Conservation (phyloP, 2,329 filamentous ascomycete genomes). For the Talaromyces sp. region DNA sequence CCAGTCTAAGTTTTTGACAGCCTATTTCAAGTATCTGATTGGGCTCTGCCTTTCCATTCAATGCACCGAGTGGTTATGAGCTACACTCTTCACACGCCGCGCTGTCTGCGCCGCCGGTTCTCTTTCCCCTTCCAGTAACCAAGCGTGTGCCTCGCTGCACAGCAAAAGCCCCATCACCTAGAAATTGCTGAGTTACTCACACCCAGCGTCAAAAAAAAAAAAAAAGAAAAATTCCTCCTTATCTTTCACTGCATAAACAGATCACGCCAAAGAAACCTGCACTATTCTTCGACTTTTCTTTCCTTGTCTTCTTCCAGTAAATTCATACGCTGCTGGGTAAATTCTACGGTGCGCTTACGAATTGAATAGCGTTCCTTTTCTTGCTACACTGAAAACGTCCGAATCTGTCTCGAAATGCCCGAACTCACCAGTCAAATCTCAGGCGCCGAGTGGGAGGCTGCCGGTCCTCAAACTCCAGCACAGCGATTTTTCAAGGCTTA, state of each 20-base stretch:
- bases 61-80: background rate
- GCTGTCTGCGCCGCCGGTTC: background rate
- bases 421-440: constrained; percentile 8
- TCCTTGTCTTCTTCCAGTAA: background rate
- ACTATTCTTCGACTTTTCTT: background rate
- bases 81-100: background rate
- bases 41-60: background rate
- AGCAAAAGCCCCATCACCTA: background rate
- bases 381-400: too few species aligned
- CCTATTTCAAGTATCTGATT: background rate
- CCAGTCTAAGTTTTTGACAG: background rate
- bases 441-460: constrained; percentile 2
- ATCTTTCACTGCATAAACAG: background rate
- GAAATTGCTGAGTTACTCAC: background rate
- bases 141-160: background rate
- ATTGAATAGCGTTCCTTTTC: too few species aligned
- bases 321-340: background rate
- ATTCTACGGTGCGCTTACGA: background rate
- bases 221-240: background rate
- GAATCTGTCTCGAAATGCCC: background rate
- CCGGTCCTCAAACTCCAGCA: constrained; percentile 5
- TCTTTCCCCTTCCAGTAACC: background rate
- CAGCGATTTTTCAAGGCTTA: constrained; percentile 11
- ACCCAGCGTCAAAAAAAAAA: background rate
- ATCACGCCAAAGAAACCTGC: too few species aligned